Base-by-base conservation (phyloP, 2,329 filamentous ascomycete species). In the Coniochaeta pulveracea region DNA sequence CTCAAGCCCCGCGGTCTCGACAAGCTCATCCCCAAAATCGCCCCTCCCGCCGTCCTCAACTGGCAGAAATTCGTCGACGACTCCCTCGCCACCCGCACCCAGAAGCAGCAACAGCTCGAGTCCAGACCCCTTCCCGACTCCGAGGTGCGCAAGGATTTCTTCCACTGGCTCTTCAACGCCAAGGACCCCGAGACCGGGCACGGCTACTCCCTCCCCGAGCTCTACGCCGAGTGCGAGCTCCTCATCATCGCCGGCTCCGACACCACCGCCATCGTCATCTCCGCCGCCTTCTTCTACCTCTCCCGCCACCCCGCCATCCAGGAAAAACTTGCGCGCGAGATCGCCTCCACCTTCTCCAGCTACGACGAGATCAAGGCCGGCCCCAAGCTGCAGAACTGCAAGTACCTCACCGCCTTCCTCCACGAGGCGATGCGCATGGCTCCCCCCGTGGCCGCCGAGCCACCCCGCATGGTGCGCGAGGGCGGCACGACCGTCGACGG, bases 341-440 rank as follows among this genome's bases (percentile, higher is more conserved):
- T 48, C 11, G 28, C 29, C 1, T 19, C 37, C 2, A 37, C 35
- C 1, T 47, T 48, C 14, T 7, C 24, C 4, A 27, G 36, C 3
- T 26, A 29, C 5, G 39, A 45, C 2, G 41, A 47, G 4, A 42
- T 49, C 6, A 32, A 43, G 0, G 34, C 40, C 28, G 41, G 45
- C 0, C 40, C 43, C 2, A 43, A 42, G 23, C 45, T 48, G 3
- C 4, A 24, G 10, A 46, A 42, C 26, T 23, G 21, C 21, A 33
- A 18, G 8, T 51, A 49, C 25, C 34, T 49, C 3, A 26, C 26
- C 4, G 45, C 47, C 2, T 49, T 43, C 17, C 35, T 51, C 4
- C 42, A 51, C n/a, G 47, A 51, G 17, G 43, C 34, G 2, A 43
- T 51, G 43, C 45, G 48, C 1, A 28, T 51, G 3, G 19, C 34